Evolutionary conservation across 108 stramenopile species (phyloP).

Genomic region (Cyclotella choctawhatcheeana): DNA sequence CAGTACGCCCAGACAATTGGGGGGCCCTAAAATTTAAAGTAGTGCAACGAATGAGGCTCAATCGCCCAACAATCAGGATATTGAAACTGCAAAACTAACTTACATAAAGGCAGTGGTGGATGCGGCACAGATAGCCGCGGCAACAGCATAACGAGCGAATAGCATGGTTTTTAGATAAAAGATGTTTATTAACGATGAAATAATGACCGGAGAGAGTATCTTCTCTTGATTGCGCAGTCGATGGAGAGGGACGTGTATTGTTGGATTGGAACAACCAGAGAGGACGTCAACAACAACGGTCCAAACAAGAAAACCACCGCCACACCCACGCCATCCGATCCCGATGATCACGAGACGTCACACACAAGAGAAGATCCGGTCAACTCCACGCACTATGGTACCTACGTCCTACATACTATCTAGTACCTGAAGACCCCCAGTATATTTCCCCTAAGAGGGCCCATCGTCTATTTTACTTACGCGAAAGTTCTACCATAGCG

Average conservation of each 20-base stretch:
- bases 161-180: slow-evolving; percentile 13
- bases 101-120: slow-evolving; percentile 54
- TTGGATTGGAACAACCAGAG: neutral
- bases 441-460: too few species aligned
- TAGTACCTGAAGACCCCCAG: too few species aligned
- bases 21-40: slow-evolving; percentile 27
- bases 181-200: neutral
- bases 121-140: slow-evolving; percentile 53
- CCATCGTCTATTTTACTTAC: too few species aligned
- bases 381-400: slow-evolving; percentile 10
- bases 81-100: slow-evolving; percentile 22
- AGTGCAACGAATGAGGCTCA: neutral
- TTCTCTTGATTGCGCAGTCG: neutral
- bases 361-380: too few species aligned
- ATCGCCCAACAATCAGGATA: neutral
- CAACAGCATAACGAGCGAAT: slow-evolving; percentile 51
- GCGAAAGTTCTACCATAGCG: too few species aligned
- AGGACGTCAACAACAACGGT: slow-evolving; percentile 16
- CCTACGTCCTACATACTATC: too few species aligned
- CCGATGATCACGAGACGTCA: too few species aligned
- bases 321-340: too few species aligned
- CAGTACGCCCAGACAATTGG: slow-evolving; percentile 28
- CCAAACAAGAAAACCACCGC: too few species aligned
- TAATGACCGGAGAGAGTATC: neutral
- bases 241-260: slow-evolving; percentile 7